Evolutionary conservation across 192 early-diverging fungal genomes (phyloP), one percentile per base, ranked within the genome.

Genomic region (Cladochytrium replicatum): DNA sequence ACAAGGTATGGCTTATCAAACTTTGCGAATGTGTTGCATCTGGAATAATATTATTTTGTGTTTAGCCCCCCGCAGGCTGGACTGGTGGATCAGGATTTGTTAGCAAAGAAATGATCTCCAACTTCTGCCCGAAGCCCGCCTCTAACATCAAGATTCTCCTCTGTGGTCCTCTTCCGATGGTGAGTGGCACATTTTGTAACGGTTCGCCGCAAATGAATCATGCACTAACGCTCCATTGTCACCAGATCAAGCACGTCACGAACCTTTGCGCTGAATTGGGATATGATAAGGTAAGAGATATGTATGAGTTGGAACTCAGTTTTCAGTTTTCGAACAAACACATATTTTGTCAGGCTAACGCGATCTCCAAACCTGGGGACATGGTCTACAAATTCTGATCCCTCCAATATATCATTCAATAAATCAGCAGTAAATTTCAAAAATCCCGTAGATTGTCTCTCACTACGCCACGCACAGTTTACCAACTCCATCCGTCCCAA

Each of bases 331-430:
- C 47, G 17, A 6, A 40, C 27, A n/a, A 9, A 11, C 44, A 7
- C 26, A 11, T 48, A 2, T 13, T 30, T 5, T n/a, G 1, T 24
- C 46, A 52, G 57, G 64, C 84, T 51, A 72, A 75, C 45, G 67
- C 78, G 45, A 76, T 90, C 41, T 86, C 84, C 62, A 90, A 88
- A 66, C 71, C 84, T 23, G 72, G 77, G 26, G 87, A 93, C 62
- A 82, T 83, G 57, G 81, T 91, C 25, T 93, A 89, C 76, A 88
- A 88, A 64, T 93, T 93, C 62, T 93, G n/a, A n/a, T n/a, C n/a
- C n/a, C n/a, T n/a, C n/a, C n/a, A n/a, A n/a, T n/a, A n/a, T n/a
- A n/a, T n/a, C n/a, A n/a, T n/a, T n/a, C n/a, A n/a, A n/a, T n/a
- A n/a, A n/a, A n/a, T n/a, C n/a, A n/a, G n/a, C n/a, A n/a, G n/a